These are phyloP conservation scores for Penicillium soppii DNA, from an alignment of 495 filamentous ascomycete genomes.

Conservation along the genomic window DNA sequence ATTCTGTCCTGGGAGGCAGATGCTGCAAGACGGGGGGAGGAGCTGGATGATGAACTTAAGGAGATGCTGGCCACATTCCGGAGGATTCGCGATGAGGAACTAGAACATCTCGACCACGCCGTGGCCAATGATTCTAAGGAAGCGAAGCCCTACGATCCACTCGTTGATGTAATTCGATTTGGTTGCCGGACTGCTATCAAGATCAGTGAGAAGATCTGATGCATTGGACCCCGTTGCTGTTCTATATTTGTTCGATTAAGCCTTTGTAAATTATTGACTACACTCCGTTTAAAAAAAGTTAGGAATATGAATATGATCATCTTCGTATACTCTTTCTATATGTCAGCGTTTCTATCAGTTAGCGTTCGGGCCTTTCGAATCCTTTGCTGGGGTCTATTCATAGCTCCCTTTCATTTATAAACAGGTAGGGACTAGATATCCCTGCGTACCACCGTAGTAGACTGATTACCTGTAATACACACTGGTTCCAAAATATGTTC, in stretches of 20 bases:
- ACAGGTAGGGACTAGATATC: no score
- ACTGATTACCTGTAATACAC: no score
- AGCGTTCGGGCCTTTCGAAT: no score
- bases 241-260: not conserved
- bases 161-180: constrained; percentile 83
- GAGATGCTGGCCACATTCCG: constrained; percentile 72
- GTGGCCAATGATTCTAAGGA: constrained; percentile 88
- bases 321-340: no score
- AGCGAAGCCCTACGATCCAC: constrained; percentile 80
- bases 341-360: no score
- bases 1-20: constrained; percentile 77
- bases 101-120: constrained; percentile 95
- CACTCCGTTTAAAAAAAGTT: no score
- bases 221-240: not conserved
- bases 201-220: constrained; percentile 79
- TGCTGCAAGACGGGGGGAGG: constrained; percentile 63
- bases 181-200: constrained; percentile 92
- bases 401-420: no score
- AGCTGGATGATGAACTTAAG: constrained; percentile 74
- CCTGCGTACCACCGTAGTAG: no score
- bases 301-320: no score
- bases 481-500: no score
- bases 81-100: constrained; percentile 88
- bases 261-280: constrained; percentile 3
- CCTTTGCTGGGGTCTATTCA: no score